Evolutionary conservation across 495 filamentous ascomycete genomes (phyloP).

Genomic region (Xylaria nigripes): DNA sequence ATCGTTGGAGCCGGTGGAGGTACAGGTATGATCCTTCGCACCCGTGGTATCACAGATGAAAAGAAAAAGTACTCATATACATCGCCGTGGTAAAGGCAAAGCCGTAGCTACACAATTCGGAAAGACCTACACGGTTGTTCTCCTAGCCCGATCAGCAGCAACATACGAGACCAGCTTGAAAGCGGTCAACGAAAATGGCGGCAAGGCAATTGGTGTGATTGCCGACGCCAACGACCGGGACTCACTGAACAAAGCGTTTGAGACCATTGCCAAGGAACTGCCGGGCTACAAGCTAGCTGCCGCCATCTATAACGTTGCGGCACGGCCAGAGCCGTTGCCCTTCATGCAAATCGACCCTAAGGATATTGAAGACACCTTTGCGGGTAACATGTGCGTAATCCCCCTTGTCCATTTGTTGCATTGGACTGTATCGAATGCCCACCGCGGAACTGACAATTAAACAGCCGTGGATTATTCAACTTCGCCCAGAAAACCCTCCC

Average conservation of each 20-base stretch:
- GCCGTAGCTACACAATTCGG: constrained; percentile 61
- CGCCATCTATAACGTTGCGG: constrained; percentile 76
- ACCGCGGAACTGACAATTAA: background rate
- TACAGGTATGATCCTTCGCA: constrained; percentile 37
- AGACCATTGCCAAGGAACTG: constrained; percentile 53
- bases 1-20: constrained; percentile 65
- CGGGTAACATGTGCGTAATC: constrained; percentile 51
- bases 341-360: constrained; percentile 65
- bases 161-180: constrained; percentile 60
- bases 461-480: constrained; percentile 60
- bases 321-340: constrained; percentile 61
- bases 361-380: constrained; percentile 50
- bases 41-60: background rate
- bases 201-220: constrained; percentile 67
- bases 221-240: constrained; percentile 59
- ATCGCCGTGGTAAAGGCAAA: constrained; percentile 16
- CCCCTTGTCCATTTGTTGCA: background rate
- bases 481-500: constrained; percentile 71
- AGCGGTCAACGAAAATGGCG: constrained; percentile 63
- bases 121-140: constrained; percentile 62
- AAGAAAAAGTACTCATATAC: background rate
- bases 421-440: background rate
- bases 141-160: constrained; percentile 61
- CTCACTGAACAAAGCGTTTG: constrained; percentile 59
- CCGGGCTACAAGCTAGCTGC: constrained; percentile 53